These are phyloP conservation scores for Zygoascus flipseniorum DNA, from an alignment of 805 yeast genomes.

Conservation along the genomic window DNA sequence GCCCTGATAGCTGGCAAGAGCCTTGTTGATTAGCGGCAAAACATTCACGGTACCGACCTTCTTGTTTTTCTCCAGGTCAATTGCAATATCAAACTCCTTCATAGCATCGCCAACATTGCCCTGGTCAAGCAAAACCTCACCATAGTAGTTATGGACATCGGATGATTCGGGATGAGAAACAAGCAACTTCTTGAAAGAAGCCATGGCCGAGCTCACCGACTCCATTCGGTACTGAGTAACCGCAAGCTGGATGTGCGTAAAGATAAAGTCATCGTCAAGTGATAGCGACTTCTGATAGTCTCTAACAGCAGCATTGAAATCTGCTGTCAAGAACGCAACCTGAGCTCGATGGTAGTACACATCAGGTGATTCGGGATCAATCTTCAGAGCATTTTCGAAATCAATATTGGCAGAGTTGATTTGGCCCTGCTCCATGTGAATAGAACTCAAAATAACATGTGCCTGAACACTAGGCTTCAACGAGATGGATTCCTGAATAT, in stretches of 20 bases:
- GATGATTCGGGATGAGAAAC: slow-evolving; percentile 70
- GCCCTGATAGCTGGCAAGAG: slow-evolving; percentile 42
- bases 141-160: slow-evolving; percentile 90
- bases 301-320: slow-evolving; percentile 59
- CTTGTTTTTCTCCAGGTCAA: slow-evolving; percentile 53
- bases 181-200: slow-evolving; percentile 16
- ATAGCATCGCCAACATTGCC: slow-evolving; percentile 65
- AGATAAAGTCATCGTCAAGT: slow-evolving; percentile 66
- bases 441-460: slow-evolving; percentile 71
- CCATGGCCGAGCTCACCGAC: slow-evolving; percentile 10
- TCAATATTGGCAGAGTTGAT: slow-evolving; percentile 47
- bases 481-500: slow-evolving; percentile 56
- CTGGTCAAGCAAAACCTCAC: slow-evolving; percentile 83
- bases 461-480: slow-evolving; percentile 67
- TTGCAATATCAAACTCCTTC: slow-evolving; percentile 79
- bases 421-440: slow-evolving; percentile 73
- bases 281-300: slow-evolving; percentile 72
- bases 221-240: slow-evolving; percentile 79
- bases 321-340: slow-evolving; percentile 71
- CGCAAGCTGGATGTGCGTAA: slow-evolving; percentile 85
- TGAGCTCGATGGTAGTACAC: slow-evolving; percentile 93
- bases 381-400: slow-evolving; percentile 60
- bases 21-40: slow-evolving; percentile 82
- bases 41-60: slow-evolving; percentile 74
- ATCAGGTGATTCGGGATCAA: slow-evolving; percentile 69